These are phyloP conservation scores for Camelina hispida DNA, from an alignment of 345 rosid genomes.

Conservation along the genomic window DNA sequence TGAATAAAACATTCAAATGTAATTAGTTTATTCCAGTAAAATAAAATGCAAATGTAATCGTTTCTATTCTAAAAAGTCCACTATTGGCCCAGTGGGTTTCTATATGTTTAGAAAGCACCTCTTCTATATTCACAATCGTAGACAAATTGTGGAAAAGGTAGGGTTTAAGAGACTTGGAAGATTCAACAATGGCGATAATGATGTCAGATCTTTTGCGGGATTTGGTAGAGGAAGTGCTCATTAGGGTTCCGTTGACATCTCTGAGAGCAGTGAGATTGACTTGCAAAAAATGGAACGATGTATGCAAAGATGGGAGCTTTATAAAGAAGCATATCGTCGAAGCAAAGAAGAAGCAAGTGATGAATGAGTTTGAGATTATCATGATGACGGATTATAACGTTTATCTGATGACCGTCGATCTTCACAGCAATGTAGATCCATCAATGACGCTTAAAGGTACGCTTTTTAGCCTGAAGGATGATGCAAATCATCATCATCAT, in stretches of 20 bases:
- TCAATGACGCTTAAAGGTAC: background rate
- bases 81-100: no score
- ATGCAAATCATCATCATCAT: background rate
- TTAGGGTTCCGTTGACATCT: background rate
- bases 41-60: no score
- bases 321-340: background rate
- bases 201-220: background rate
- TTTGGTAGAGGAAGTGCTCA: background rate
- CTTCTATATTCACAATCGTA: no score
- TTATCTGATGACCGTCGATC: background rate
- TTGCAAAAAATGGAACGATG: background rate
- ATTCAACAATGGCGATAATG: background rate
- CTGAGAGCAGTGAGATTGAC: background rate
- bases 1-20: no score
- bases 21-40: no score
- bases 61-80: no score
- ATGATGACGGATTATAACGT: background rate
- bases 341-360: background rate
- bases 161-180: no score
- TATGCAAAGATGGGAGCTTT: no score
- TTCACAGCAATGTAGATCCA: background rate
- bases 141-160: no score
- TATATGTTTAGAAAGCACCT: no score
- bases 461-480: background rate
- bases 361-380: background rate